These are phyloP conservation scores for Lepraria neglecta DNA, from an alignment of 495 filamentous ascomycete species.

Conservation along the genomic window DNA sequence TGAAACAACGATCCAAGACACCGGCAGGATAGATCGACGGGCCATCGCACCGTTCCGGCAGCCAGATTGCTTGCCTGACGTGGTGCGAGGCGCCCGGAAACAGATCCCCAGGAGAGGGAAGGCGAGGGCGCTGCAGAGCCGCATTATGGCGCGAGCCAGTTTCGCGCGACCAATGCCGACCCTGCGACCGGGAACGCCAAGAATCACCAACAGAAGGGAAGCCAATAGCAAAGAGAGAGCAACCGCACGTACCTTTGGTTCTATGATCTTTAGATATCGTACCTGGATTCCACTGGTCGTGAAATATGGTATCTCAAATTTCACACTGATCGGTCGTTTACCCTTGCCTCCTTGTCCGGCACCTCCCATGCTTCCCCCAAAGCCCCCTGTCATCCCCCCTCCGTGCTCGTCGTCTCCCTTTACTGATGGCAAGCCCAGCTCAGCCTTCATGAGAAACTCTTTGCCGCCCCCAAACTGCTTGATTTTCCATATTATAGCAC, in stretches of 20 bases:
- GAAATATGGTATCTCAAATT: slow-evolving; percentile 99
- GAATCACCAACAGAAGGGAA: not conserved
- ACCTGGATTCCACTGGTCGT: slow-evolving; percentile 98
- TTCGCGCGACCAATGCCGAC: slow-evolving; percentile 1
- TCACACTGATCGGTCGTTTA: slow-evolving; percentile 95
- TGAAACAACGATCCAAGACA: slow-evolving; percentile 22
- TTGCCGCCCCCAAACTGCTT: slow-evolving; percentile 99
- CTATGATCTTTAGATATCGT: slow-evolving; percentile 97
- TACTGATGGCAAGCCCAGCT: slow-evolving; percentile 88
- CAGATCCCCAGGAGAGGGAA: not conserved
- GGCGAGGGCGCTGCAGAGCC: not conserved
- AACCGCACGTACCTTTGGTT: slow-evolving; percentile 76
- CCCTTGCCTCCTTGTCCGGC: slow-evolving; percentile 64
- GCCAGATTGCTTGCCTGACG: not conserved
- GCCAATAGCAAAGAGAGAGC: slow-evolving; percentile 5
- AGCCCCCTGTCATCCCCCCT: slow-evolving; percentile 92
- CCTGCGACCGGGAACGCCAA: not conserved
- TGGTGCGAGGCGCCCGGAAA: not conserved
- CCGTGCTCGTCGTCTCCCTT: slow-evolving; percentile 94
- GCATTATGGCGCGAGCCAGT: not conserved
- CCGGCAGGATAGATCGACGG: slow-evolving; percentile 4
- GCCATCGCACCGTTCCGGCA: slow-evolving; percentile 20
- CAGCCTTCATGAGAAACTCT: slow-evolving; percentile 99
- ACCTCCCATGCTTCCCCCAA: slow-evolving; percentile 92
- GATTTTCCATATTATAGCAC: slow-evolving; percentile 99